Percentiles rank a stretch among this genome's conserved stretches.
Evolutionary conservation across 805 yeast species (phyloP).

Genomic region (Ogataea minuta): DNA sequence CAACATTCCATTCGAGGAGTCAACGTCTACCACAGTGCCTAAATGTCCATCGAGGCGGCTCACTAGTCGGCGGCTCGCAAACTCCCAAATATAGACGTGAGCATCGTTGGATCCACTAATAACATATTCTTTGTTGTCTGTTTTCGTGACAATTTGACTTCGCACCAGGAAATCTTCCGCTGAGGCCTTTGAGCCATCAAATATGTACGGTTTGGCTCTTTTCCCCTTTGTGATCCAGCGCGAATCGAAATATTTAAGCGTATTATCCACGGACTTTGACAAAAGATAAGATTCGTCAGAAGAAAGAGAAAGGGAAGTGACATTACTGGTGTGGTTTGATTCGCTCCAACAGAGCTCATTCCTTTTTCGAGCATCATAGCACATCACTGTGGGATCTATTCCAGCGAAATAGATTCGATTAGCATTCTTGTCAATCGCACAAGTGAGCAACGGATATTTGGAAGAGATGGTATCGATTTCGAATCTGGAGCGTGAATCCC

Average conservation of each 20-base stretch:
- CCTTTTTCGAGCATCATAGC: conserved; percentile 54
- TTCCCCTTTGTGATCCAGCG: conserved; percentile 35
- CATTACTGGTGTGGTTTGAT: conserved; percentile 45
- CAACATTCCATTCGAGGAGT: conserved; percentile 37
- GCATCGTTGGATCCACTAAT: conserved; percentile 64
- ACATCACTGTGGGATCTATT: conserved; percentile 60
- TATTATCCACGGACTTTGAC: conserved; percentile 56
- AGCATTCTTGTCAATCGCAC: conserved; percentile 39
- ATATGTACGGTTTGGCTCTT: conserved; percentile 45
- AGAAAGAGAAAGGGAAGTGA: conserved; percentile 54
- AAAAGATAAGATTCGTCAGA: conserved; percentile 39
- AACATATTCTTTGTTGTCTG: conserved; percentile 35
- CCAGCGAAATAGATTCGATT: conserved; percentile 56
- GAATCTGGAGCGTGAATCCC: conserved; percentile 64
- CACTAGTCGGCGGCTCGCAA: conserved; percentile 44
- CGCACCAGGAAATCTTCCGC: conserved; percentile 52
- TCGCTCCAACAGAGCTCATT: conserved; percentile 45
- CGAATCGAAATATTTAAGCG: conserved; percentile 57
- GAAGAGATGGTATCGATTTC: conserved; percentile 35
- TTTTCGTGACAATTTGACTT: conserved; percentile 42
- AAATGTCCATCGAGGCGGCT: conserved; percentile 57
- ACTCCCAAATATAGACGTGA: conserved; percentile 59
- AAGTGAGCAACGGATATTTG: conserved; percentile 58
- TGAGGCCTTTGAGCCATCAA: conserved; percentile 57
- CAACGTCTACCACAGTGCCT: conserved; percentile 62